phyloP scores from a whole-genome alignment of 2,329 filamentous ascomycete species.

The Penicillium psychrosexuale region DNA sequence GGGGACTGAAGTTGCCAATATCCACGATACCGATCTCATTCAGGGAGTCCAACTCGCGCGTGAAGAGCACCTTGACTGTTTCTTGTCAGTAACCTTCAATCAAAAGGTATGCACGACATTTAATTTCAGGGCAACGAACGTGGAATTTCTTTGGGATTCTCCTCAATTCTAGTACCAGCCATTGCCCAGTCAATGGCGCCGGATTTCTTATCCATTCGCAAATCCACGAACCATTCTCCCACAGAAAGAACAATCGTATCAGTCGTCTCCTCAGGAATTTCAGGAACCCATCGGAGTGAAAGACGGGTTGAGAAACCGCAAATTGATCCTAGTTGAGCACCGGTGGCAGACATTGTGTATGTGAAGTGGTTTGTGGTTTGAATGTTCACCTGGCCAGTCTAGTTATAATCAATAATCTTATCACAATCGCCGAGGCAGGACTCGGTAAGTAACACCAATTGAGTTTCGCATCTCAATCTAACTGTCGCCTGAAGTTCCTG shows the following conservation, averaged over 20 bases:
- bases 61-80: not conserved
- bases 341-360: slow-evolving; percentile 10
- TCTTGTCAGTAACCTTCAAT: not conserved
- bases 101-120: not conserved
- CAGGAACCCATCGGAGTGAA: slow-evolving; percentile 19
- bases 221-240: slow-evolving; percentile 15
- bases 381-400: no score
- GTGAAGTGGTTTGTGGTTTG: no score
- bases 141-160: slow-evolving; percentile 13
- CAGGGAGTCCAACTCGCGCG: not conserved
- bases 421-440: no score
- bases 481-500: no score
- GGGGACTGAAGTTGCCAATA: not conserved
- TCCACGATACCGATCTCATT: not conserved
- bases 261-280: slow-evolving; percentile 14
- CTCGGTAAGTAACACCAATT: no score
- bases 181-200: slow-evolving; percentile 20
- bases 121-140: not conserved
- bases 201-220: slow-evolving; percentile 18
- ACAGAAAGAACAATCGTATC: slow-evolving; percentile 17
- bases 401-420: no score
- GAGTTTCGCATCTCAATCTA: no score
- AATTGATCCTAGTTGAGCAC: slow-evolving; percentile 12
- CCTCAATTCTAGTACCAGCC: slow-evolving; percentile 16
- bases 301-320: slow-evolving; percentile 17